Evolutionary conservation across 1,284 basidiomycete genomes (phyloP).

Genomic region (Polyporus tsugae): DNA sequence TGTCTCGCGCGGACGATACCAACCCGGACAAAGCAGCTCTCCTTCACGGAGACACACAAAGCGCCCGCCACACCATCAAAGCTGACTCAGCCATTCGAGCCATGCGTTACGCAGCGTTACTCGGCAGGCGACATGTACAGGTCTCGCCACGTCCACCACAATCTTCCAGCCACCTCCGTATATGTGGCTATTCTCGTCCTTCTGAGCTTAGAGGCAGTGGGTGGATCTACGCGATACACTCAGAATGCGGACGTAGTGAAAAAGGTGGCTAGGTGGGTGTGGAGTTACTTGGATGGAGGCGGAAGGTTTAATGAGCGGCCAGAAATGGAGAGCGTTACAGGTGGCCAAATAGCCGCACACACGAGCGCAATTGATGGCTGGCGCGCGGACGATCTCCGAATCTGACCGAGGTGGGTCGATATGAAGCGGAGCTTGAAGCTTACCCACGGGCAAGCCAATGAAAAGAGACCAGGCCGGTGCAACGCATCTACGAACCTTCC

Average conservation of each 20-base stretch:
- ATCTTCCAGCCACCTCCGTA: background rate
- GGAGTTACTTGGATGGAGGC: background rate
- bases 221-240: background rate
- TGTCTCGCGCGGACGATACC: constrained; percentile 17
- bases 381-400: constrained; percentile 29
- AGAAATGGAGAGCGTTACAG: constrained; percentile 14
- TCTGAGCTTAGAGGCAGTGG: background rate
- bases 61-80: background rate
- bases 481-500: constrained; percentile 36
- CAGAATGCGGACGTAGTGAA: background rate
- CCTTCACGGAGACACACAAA: constrained; percentile 13
- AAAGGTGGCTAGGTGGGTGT: background rate
- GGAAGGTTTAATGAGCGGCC: background rate
- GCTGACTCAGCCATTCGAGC: constrained; percentile 7
- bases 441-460: constrained; percentile 27
- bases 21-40: constrained; percentile 17
- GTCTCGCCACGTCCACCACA: constrained; percentile 4
- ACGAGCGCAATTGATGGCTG: constrained; percentile 11
- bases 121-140: background rate
- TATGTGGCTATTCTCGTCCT: background rate
- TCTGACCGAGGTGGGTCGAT: constrained; percentile 28
- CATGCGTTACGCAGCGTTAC: background rate
- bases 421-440: constrained; percentile 32
- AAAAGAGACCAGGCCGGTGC: constrained; percentile 32
- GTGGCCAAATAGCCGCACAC: constrained; percentile 18